Base-by-base conservation (phyloP, 805 yeast species). In the Zygoascus tannicola region DNA sequence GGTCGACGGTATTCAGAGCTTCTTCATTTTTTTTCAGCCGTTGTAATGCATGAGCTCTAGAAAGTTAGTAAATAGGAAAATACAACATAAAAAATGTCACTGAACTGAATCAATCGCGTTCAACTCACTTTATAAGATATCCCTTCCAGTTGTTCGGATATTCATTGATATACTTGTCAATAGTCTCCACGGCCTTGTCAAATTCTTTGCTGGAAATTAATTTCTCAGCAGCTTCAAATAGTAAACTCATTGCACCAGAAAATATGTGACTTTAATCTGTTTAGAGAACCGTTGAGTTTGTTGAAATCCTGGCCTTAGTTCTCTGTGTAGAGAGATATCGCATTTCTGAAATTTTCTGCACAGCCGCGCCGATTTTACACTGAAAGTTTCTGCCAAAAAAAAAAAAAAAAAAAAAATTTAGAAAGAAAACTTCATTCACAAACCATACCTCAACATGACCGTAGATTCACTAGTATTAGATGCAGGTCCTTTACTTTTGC, bases 401-500 rank as follows among this genome's bases (percentile, higher is more conserved):
- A 28, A 14, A 28, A 10, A 16, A 33, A n/a, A 21, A 38, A 23
- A 21, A 38, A 38, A 38, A 23, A 23, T 22, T 36, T 21, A 14
- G 23, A 8, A 8, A 16, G 7, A n/a, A n/a, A 8, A 8, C n/a
- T 16, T n/a, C 15, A 33, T 33, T 33, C 19, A 10, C 30, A 7
- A 8, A 26, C 30, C 30, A 26, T 26, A 26, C 30, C 12, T 26
- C 12, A 41, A 28, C 12, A 44, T 44, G 50, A 22, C 47, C 14
- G 52, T 56, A 72, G 45, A 73, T 49, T 68, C 79, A 1, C 68
- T 94, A 45, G 84, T 85, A 28, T 71, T 92, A 52, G 98, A 92
- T 73, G 97, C 98, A 2, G 92, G 95, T 41, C 98, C 98, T 4
- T 67, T 92, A 52, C 83, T 92, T 53, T 82, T 94, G 1, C 94